phyloP scores from a whole-genome alignment of 805 yeast genomes.

The Candida loeiensis region DNA sequence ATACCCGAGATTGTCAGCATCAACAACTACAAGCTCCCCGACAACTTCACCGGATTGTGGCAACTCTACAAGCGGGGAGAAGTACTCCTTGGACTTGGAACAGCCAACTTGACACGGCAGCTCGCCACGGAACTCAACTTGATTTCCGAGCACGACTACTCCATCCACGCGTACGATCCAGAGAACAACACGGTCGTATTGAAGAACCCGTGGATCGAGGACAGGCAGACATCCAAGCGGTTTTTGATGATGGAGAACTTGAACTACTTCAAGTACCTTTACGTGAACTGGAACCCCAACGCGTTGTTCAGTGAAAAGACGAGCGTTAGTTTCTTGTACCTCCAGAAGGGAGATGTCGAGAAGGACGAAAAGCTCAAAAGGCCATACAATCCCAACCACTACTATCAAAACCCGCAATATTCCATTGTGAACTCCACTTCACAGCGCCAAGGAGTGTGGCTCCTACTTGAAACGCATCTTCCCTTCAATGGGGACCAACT shows the following conservation, averaged over 20 bases:
- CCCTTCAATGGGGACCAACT: slow-evolving; percentile 13
- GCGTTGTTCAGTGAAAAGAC: slow-evolving; percentile 17
- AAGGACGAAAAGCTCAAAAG: too few relatives aligned
- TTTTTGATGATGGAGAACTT: slow-evolving; percentile 19
- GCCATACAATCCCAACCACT: slow-evolving; percentile 27
- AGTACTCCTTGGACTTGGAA: slow-evolving; percentile 63
- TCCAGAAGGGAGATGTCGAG: not conserved
- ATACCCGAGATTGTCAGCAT: slow-evolving; percentile 56
- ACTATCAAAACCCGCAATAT: slow-evolving; percentile 30
- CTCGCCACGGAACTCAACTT: slow-evolving; percentile 37
- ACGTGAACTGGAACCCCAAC: slow-evolving; percentile 63
- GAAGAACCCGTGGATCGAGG: slow-evolving; percentile 38
- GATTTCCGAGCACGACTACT: slow-evolving; percentile 67
- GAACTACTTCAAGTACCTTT: slow-evolving; percentile 46
- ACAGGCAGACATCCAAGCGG: slow-evolving; percentile 15
- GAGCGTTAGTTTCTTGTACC: slow-evolving; percentile 21
- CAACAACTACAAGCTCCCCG: slow-evolving; percentile 34
- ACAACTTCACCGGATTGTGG: slow-evolving; percentile 18
- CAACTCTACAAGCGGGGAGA: slow-evolving; percentile 27
- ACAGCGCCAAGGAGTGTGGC: slow-evolving; percentile 30
- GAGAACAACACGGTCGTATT: slow-evolving; percentile 22
- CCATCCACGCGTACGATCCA: slow-evolving; percentile 30
- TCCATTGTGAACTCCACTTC: not conserved
- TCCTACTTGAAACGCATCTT: slow-evolving; percentile 50
- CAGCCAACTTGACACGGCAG: slow-evolving; percentile 43